Evolutionary conservation across 441 rosid genomes (phyloP).

Genomic region (Bruguiera hainesii): DNA sequence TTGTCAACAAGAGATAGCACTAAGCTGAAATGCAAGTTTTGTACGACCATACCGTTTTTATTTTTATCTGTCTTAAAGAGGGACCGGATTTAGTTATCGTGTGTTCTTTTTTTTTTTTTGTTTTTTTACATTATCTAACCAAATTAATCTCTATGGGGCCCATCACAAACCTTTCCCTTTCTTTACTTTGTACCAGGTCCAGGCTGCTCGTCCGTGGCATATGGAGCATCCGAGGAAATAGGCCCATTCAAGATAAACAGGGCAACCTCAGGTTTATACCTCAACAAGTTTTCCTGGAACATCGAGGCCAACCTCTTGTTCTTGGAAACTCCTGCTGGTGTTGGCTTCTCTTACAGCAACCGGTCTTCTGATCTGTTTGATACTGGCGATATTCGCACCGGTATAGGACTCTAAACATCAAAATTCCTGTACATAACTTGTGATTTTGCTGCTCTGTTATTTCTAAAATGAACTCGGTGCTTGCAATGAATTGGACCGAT

Average conservation of each 20-base stretch:
- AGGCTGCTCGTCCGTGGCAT: constrained; percentile 97
- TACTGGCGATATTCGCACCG: constrained; percentile 87
- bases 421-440: neutral
- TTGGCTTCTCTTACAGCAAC: constrained; percentile 93
- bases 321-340: constrained; percentile 96
- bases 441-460: neutral
- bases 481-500: neutral
- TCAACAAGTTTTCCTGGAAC: constrained; percentile 93
- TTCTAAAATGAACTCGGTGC: neutral
- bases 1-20: no score
- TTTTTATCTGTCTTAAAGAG: neutral
- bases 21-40: neutral
- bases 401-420: constrained; percentile 29
- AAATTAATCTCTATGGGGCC: neutral
- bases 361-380: constrained; percentile 68
- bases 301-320: constrained; percentile 78
- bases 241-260: constrained; percentile 88
- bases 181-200: constrained; percentile 37
- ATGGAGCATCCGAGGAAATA: constrained; percentile 88
- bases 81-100: neutral
- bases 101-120: neutral
- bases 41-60: neutral
- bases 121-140: neutral
- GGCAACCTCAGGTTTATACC: constrained; percentile 69
- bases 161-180: neutral